Base-by-base conservation (phyloP, 768 basidiomycete genomes). In the Psilocybe subaeruginosa region DNA sequence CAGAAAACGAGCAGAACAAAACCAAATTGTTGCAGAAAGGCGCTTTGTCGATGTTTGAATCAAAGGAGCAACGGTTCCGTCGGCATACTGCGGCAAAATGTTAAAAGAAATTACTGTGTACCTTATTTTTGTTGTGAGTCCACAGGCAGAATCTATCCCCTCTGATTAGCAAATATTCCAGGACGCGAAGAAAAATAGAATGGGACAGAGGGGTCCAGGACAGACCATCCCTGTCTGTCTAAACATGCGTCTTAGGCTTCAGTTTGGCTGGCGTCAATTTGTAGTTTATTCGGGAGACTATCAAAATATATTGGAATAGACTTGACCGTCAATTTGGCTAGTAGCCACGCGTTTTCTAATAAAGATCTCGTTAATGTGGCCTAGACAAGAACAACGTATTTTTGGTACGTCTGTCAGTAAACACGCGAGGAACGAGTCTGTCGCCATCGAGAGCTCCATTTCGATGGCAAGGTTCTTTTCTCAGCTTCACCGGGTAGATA, bases 401-500 rank as follows among this genome's bases (percentile, higher is more conserved):
- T 53, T 53, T 51, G 30, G 33, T 46, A 54, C 48, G 46, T 39
- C 7, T 19, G 51, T 23, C 23, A 16, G 23, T n/a, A 30, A 17
- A 16, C 51, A 31, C 31, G 16, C 16, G 23, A 23, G 9, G 23
- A 39, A 23, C 39, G 23, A 23, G 23, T 23, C 23, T 23, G 23
- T 23, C 39, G 14, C 14, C 39, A 27, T 50, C 45, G 39, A 19
- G 4, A 4, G 8, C 41, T n/a, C 41, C 11, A 19, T 37, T 49
- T 19, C 8, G 49, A 30, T 50, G 47, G 19, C 17, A 27, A 17
- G 7, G 47, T 52, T 51, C 14, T 59, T 59, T 60, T 60, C 59
- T 47, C 54, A 55, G 59, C 59, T 55, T 50, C 31, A 41, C 59
- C 59, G 59, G 29, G 19, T 31, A 43, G 29, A n/a, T 16, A 29